Evolutionary conservation across 192 early-diverging fungal genomes (phyloP), one percentile per base, ranked within the genome.

Genomic region (Powellomyces hirtus): DNA sequence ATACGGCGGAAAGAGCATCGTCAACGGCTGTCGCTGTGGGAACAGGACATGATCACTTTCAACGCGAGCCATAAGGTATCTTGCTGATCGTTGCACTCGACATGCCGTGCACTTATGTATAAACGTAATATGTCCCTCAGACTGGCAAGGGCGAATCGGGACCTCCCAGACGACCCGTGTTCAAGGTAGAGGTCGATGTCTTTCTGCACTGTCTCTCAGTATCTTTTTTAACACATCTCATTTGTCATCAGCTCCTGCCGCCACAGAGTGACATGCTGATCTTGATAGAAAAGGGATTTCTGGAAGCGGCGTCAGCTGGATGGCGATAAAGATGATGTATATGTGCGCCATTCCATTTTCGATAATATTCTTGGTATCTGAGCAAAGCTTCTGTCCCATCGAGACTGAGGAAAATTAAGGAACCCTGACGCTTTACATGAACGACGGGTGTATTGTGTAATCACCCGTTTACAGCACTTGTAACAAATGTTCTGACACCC

Each of bases 211-310:
- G 18, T 11, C 8, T 8, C 40, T 11, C 40, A 42, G 18, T 34
- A 34, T 10, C 10, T 6, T 11, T 29, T 26, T 14, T 30, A 38
- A 24, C n/a, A 11, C 38, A n/a, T 49, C 26, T 49, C 46, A 2
- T 49, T 49, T 4, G 5, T 31, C 18, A 31, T 34, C 38, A 81
- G 75, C 58, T 84, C 7, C 49, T 84, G 16, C 82, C 79, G 5
- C 24, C 70, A 3, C 53, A 63, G 14, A 40, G 40, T 13, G 77
- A 80, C 3, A 70, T 84, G 71, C 67, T 72, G 42, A 38, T 18
- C 34, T 44, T 84, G 20, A 81, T 84, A 42, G 79, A 84, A 45
- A 79, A 79, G 51, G 82, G 77, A 5, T 77, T 74, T 50, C 31
- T 81, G 29, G 74, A 75, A 36, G 63, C 77, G 14, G 36, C 72